Evolutionary conservation across 352 stramenopile species (phyloP), one percentile per base, ranked within the genome.

Genomic region (Pythium brachiatum): DNA sequence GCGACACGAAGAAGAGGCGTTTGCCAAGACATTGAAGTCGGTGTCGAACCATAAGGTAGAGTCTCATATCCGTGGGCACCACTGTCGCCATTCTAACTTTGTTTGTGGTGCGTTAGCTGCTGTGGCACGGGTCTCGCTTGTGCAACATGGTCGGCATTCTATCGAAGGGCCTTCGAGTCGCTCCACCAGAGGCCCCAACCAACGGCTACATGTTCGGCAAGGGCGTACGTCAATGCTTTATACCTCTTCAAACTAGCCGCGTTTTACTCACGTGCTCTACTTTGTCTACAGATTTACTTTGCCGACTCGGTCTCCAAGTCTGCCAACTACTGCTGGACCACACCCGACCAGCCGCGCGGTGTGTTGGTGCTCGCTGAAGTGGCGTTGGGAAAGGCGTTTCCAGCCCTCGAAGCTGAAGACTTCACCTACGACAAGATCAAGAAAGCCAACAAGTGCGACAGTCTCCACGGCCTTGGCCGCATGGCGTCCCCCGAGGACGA

Each of bases 131-230:
- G n/a, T 91, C 83, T 9, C 72, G 76, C 1, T 57, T 90, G 18
- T 83, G 76, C 52, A 96, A 96, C 43, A 71, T 93, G 39, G 71
- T 89, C 21, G 83, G 87, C 8, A 94, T 96, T 41, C 60, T 96
- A 7, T 80, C 77, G 2, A 80, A 94, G 25, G 88, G 88, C 12
- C 72, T 96, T 23, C 79, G 86, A 6, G 75, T 96, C 29, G 88
- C 88, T 16, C 88, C 88, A 12, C 73, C 87, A 1, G 87, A 96
- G 56, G 87, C 86, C 0, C 84, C 84, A 1, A 76, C 69, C 36
- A 88, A 88, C 48, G 88, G 88, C 54, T 94, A 89, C 72, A 80
- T 84, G 75, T 96, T 94, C 60, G 86, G 87, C 72, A 95, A 95
- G 75, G 88, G 88, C 8, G 82, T 91, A 77, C 46, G 77, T 76